These are phyloP conservation scores for Trametes maxima DNA, from an alignment of 768 basidiomycete genomes.

Conservation along the genomic window DNA sequence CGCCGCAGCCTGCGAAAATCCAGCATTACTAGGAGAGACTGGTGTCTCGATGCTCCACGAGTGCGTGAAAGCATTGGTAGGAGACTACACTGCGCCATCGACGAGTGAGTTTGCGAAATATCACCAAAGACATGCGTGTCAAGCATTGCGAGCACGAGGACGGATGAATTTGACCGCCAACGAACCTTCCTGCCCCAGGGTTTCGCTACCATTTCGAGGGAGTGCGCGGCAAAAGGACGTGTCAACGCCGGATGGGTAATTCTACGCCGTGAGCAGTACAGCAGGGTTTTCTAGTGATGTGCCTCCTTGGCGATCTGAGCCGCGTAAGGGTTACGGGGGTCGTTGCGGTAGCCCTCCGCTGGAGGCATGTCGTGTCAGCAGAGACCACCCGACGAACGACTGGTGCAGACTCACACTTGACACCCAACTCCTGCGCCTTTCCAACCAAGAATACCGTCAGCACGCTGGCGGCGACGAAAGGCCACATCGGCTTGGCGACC, in stretches of 20 bases:
- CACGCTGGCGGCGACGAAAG: slow-evolving; percentile 68
- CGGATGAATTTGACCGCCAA: no score
- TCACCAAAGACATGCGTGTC: no score
- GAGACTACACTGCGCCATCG: no score
- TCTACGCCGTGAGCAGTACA: slow-evolving; percentile 13
- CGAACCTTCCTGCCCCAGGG: no score
- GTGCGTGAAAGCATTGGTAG: no score
- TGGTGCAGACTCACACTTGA: slow-evolving; percentile 63
- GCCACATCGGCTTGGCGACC: slow-evolving; percentile 78
- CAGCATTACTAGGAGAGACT: no score
- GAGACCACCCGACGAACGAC: not conserved
- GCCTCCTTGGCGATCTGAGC: slow-evolving; percentile 70
- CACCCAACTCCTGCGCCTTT: slow-evolving; percentile 66
- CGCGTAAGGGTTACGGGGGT: slow-evolving; percentile 83
- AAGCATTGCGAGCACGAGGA: no score
- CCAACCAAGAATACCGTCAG: slow-evolving; percentile 69
- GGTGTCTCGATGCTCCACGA: no score
- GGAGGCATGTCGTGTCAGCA: slow-evolving; percentile 14
- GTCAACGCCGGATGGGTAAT: slow-evolving; percentile 4
- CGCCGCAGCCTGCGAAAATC: no score
- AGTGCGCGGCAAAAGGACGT: not conserved
- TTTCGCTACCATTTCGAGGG: not conserved
- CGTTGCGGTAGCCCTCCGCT: slow-evolving; percentile 72
- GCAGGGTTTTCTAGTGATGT: slow-evolving; percentile 26
- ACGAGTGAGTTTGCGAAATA: no score